Evolutionary conservation across 2,329 filamentous ascomycete species (phyloP).

Genomic region (Colletotrichum sp.): DNA sequence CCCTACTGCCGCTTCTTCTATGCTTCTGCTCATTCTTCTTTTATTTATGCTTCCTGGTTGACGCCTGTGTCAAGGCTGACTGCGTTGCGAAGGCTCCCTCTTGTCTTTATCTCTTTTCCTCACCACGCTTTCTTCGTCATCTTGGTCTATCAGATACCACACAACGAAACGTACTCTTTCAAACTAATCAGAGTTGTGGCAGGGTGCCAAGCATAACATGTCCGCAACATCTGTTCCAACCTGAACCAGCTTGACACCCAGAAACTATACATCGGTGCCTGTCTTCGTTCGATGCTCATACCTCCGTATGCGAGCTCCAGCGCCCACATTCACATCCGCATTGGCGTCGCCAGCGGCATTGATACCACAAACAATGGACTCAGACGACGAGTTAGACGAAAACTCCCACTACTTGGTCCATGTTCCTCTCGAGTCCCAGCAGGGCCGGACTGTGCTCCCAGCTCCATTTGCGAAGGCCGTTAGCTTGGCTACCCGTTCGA

Average conservation of each 20-base stretch:
- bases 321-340: not conserved
- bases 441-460: conserved; percentile 59
- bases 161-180: not conserved
- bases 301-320: conserved; percentile 9
- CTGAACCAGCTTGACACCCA: not conserved
- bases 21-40: not conserved
- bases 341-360: not conserved
- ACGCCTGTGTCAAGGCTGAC: not conserved
- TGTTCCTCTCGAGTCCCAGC: conserved; percentile 18
- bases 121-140: not conserved
- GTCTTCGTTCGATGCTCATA: conserved; percentile 4
- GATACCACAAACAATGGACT: conserved; percentile 12
- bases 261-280: not conserved
- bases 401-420: conserved; percentile 11
- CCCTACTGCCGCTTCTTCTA: not conserved
- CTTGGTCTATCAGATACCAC: not conserved
- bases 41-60: not conserved
- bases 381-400: conserved; percentile 17
- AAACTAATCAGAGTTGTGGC: not conserved
- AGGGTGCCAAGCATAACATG: not conserved
- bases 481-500: conserved; percentile 65
- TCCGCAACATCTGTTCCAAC: not conserved
- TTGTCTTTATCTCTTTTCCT: not conserved
- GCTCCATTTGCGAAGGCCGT: conserved; percentile 61
- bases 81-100: not conserved